phyloP scores from a whole-genome alignment of 129 eudicot species.

The Tagetes erecta region DNA sequence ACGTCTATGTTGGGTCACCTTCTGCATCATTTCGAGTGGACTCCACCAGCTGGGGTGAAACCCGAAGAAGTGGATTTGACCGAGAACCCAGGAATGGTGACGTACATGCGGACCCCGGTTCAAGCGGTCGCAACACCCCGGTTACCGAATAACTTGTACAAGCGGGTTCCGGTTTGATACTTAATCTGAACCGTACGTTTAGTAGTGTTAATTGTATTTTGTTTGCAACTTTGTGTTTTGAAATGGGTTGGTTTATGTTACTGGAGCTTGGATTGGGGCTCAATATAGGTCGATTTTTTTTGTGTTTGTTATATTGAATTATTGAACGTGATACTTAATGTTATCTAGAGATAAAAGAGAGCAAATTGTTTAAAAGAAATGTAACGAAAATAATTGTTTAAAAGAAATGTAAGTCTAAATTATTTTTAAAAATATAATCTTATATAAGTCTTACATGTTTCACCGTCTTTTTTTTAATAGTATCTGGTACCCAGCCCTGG shows the following conservation, averaged over 20 bases:
- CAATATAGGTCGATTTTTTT: background rate
- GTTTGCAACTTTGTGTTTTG: conserved; percentile 20
- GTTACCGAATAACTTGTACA: conserved; percentile 57
- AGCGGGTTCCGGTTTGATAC: conserved; percentile 45
- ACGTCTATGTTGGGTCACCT: conserved; percentile 82
- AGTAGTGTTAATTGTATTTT: conserved; percentile 18
- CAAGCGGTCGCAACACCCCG: conserved; percentile 73
- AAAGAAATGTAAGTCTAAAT: no score
- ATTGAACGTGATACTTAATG: background rate
- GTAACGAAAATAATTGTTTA: background rate
- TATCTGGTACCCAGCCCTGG: no score
- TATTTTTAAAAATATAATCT: no score
- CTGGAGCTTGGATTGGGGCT: conserved; percentile 16
- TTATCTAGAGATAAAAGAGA: background rate
- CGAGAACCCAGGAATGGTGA: conserved; percentile 77
- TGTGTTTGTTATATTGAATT: background rate
- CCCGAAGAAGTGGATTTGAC: conserved; percentile 77
- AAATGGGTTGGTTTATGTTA: conserved; percentile 24
- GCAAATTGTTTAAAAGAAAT: background rate
- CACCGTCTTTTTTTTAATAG: no score
- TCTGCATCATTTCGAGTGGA: conserved; percentile 75
- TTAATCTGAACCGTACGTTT: background rate
- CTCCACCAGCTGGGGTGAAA: conserved; percentile 58
- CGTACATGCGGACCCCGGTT: conserved; percentile 69
- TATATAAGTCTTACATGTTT: no score